Base-by-base conservation (phyloP, 805 yeast species). In the Cyberlindnera meyerae region DNA sequence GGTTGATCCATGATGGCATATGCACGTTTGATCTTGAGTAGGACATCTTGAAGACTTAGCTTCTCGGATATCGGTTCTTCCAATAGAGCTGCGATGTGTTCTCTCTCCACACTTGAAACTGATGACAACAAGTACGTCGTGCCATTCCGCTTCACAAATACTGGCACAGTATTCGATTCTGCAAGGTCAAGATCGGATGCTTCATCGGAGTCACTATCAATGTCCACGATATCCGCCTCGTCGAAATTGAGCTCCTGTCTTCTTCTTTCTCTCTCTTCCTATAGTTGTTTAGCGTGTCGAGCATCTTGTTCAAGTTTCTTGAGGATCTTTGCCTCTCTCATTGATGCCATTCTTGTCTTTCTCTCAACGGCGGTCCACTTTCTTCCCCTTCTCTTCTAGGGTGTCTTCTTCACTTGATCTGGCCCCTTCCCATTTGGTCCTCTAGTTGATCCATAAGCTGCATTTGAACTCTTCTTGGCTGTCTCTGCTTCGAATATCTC, bases 51-150 rank as follows among this genome's bases (percentile, higher is more conserved):
- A 1, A 54, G 15, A 0, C 50, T 46, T 0, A 35, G 20, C 2
- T 36, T 40, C 1, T 40, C 37, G n/a, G 38, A 37, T 7, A 42
- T 35, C 8, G 41, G 41, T n/a, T 46, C 52, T 16, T 45, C 54
- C 20, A 52, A 40, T 3, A 52, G 28, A 4, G 44, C 47, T 6
- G 41, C 29, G 11, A 46, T 37, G 13, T 42, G 34, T 1, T 20
- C 14, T 3, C 28, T 20, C 3, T 15, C 26, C 6, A 34, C 46
- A 3, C 33, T 27, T 1, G 40, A 17, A n/a, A 48, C 26, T 5
- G 57, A 54, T 2, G 49, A 40, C 11, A 54, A 26, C 2, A 51
- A 31, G 21, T 51, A 51, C 7, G 52, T 50, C 11, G 43, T 48
- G 27, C 39, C 39, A 13, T 40, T 33, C 2, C 50, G 46, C 9